Evolutionary conservation across 306 rosid species (phyloP).

Genomic region (Sicyos edulis): DNA sequence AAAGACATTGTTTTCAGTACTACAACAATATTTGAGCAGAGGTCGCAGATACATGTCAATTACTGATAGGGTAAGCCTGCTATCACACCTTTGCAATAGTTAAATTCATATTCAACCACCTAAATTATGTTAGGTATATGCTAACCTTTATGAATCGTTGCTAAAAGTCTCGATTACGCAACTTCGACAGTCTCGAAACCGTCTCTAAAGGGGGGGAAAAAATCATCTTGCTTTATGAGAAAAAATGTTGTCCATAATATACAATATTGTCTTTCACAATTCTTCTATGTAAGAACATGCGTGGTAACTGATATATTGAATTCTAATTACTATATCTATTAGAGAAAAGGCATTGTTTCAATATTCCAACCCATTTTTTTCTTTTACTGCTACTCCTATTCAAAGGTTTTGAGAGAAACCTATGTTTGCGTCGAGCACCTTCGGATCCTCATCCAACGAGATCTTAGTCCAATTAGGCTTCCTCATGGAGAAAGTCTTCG

Average conservation of each 20-base stretch:
- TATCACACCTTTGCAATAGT: background rate
- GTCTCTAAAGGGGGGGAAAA: background rate
- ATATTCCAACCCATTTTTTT: slow-evolving; percentile 7
- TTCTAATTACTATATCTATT: slow-evolving; percentile 15
- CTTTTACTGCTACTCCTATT: slow-evolving; percentile 16
- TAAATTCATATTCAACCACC: background rate
- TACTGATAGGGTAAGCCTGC: no score
- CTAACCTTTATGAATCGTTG: background rate
- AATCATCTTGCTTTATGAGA: background rate
- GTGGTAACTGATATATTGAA: slow-evolving; percentile 5
- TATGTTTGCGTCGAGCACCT: slow-evolving; percentile 9
- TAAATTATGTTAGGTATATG: background rate
- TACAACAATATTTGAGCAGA: no score
- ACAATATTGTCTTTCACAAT: slow-evolving; percentile 11
- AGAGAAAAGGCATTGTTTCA: background rate
- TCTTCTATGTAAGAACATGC: slow-evolving; percentile 17
- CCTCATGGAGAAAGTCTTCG: slow-evolving; percentile 56
- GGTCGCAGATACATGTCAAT: no score
- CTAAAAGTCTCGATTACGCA: background rate
- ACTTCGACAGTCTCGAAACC: background rate
- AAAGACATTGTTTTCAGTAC: no score
- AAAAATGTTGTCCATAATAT: slow-evolving; percentile 3
- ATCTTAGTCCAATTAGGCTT: slow-evolving; percentile 55
- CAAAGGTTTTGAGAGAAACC: slow-evolving; percentile 10
- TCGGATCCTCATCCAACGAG: slow-evolving; percentile 53